Conservation (phyloP, 2,329 filamentous ascomycete genomes). For the Monilinia polystroma region DNA sequence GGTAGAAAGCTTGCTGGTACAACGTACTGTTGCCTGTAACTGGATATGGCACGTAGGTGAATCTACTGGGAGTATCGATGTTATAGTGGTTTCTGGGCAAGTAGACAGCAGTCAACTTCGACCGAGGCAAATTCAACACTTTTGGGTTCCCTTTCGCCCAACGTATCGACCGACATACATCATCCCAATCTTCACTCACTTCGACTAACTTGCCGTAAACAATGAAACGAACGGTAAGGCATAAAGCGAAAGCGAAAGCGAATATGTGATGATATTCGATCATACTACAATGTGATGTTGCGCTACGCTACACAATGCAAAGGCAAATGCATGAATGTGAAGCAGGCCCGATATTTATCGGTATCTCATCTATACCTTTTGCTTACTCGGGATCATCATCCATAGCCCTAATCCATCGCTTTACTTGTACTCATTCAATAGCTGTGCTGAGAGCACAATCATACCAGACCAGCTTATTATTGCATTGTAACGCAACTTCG, state of each 20-base stretch:
- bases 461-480: conserved; percentile 11
- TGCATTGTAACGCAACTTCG: conserved; percentile 12
- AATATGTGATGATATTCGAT: conserved; percentile 4
- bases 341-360: conserved; percentile 14
- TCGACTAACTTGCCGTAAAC: background rate
- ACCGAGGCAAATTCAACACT: background rate
- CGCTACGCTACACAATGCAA: conserved; percentile 9
- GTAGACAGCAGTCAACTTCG: background rate
- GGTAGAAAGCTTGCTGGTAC: conserved; percentile 1
- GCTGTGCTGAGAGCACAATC: conserved; percentile 9
- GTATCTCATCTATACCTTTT: conserved; percentile 1
- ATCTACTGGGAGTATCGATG: conserved; percentile 6
- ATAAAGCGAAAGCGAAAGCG: conserved; percentile 6
- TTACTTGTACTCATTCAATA: conserved; percentile 15
- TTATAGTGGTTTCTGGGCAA: background rate
- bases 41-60: background rate
- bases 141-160: too few relatives aligned
- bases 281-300: conserved; percentile 10
- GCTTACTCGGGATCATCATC: conserved; percentile 1
- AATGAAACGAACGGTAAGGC: background rate
- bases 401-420: conserved; percentile 9
- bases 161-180: background rate
- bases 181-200: too few relatives aligned
- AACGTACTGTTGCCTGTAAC: background rate
- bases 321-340: conserved; percentile 16